Evolutionary conservation across 2,329 filamentous ascomycete genomes (phyloP), one percentile per base, ranked within the genome.

Genomic region (Corynespora cassiicola): DNA sequence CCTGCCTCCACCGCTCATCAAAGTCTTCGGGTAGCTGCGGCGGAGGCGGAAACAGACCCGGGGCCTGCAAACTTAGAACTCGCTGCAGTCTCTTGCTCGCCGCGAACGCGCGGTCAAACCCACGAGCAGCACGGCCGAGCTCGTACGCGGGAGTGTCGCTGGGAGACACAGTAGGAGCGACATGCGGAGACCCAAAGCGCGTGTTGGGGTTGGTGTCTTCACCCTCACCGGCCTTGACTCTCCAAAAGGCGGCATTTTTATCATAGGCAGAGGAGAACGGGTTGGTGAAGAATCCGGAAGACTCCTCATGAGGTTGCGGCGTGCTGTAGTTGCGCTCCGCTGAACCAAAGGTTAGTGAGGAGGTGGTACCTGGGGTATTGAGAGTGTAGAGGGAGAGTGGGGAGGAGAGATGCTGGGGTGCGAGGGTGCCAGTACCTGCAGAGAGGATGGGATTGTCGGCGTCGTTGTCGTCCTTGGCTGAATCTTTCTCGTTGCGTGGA

Each of bases 1-100:
- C 38, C 12, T 35, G 33, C 6, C 30, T n/a, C 14, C 46, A 50
- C 10, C 19, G 15, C 18, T 36, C 17, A 20, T 48, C 21, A 8
- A 55, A 30, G 11, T 35, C 30, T 3, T 27, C 11, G 9, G 45
- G 39, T 23, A 52, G 35, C 7, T 16, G 11, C 7, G 51, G 53
- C n/a, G 53, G 49, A 4, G 17, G 24, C 2, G 25, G 30, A 20
- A 46, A 58, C 7, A 47, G 49, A 11, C 47, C 29, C 2, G 52
- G 28, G 6, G 38, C 26, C 12, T 37, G 19, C 9, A 38, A n/a
- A 7, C 48, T 52, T 5, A 58, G 15, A 3, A 46, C 25, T 7
- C 50, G 45, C 15, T 54, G 46, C 11, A 58, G n/a, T 9, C 20
- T 30, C 28, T 33, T 41, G 0, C 44, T 43, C 7, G 42, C 38